These are phyloP conservation scores for Chalaropsis ovoidea DNA, from an alignment of 2,329 filamentous ascomycete genomes.

Conservation along the genomic window DNA sequence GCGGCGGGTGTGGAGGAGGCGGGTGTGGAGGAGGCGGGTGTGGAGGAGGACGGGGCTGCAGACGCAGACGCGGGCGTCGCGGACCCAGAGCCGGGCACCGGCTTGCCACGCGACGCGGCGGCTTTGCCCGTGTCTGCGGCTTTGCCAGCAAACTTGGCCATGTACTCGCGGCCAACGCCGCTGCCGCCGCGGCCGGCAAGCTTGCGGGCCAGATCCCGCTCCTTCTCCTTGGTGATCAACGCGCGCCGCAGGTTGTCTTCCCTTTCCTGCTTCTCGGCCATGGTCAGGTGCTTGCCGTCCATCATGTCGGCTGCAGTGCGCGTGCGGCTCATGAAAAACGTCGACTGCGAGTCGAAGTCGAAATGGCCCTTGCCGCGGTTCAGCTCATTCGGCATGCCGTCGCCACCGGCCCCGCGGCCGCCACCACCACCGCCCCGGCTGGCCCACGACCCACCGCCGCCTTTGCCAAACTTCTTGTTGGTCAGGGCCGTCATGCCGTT, in stretches of 20 bases:
- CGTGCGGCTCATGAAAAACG: constrained; percentile 44
- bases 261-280: constrained; percentile 49
- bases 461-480: constrained; percentile 38
- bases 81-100: background rate
- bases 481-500: constrained; percentile 30
- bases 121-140: background rate
- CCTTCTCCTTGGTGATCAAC: constrained; percentile 58
- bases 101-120: background rate
- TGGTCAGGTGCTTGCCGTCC: constrained; percentile 41
- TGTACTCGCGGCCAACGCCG: constrained; percentile 61
- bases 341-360: constrained; percentile 49
- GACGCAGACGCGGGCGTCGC: background rate
- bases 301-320: constrained; percentile 52
- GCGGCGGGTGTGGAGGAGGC: constrained; percentile 29
- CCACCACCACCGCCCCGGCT: background rate
- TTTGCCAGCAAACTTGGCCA: constrained; percentile 35
- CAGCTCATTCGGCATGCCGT: constrained; percentile 16
- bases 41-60: background rate
- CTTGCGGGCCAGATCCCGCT: constrained; percentile 60
- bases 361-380: constrained; percentile 35
- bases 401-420: too few species aligned
- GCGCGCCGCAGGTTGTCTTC: constrained; percentile 57
- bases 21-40: constrained; percentile 30
- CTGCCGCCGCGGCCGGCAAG: constrained; percentile 50
- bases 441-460: constrained; percentile 29